phyloP scores from a whole-genome alignment of 805 yeast genomes.

The Kuraishia ogatae region DNA sequence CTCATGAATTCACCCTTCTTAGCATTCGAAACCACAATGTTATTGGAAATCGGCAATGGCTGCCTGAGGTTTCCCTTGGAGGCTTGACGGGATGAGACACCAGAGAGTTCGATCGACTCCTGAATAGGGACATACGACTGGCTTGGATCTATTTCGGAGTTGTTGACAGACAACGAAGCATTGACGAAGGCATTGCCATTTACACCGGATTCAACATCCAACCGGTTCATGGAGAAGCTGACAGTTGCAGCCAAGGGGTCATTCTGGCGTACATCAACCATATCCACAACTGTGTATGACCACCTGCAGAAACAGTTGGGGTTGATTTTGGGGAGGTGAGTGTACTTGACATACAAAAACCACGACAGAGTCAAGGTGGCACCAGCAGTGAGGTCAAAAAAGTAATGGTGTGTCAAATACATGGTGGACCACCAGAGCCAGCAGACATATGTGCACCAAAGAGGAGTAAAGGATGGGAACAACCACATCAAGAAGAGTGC shows the following conservation, averaged over 20 bases:
- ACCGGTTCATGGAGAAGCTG: not conserved
- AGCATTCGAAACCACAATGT: not conserved
- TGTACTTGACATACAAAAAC: conserved; percentile 61
- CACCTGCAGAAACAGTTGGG: conserved; percentile 56
- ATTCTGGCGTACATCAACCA: conserved; percentile 18
- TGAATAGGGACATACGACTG: not conserved
- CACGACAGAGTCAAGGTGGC: conserved; percentile 70
- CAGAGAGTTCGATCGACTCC: conserved; percentile 1
- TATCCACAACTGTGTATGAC: conserved; percentile 43
- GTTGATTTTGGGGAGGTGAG: conserved; percentile 50
- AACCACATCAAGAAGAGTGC: conserved; percentile 77
- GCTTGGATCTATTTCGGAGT: not conserved
- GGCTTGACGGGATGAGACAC: conserved; percentile 1
- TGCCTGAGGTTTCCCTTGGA: conserved; percentile 1
- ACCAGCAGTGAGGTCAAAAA: conserved; percentile 90
- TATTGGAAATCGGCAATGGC: not conserved
- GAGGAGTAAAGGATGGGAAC: conserved; percentile 60
- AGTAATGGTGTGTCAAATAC: conserved; percentile 96
- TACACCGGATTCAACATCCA: not conserved
- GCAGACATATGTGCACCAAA: conserved; percentile 70
- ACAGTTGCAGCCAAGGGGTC: conserved; percentile 23
- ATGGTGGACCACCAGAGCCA: conserved; percentile 99
- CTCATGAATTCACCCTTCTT: not conserved
- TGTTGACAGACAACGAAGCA: not conserved
- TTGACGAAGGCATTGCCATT: not conserved